A percentile compares a stretch with the other conserved stretches of the same genome.
Conservation (phyloP, 345 rosid species). For the Rubroshorea leprosula region DNA sequence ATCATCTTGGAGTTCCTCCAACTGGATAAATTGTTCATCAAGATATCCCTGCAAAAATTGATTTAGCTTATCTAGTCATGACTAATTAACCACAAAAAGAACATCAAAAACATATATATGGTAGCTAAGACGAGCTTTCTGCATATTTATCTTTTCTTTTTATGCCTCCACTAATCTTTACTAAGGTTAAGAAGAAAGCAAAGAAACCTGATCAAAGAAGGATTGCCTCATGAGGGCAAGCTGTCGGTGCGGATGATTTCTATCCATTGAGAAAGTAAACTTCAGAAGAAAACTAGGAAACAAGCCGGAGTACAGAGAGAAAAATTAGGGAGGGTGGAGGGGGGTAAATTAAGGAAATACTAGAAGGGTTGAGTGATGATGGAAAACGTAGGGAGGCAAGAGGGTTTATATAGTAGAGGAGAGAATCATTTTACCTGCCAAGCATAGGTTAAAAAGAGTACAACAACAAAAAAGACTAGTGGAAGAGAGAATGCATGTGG, state of each 20-base stretch:
- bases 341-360: too few relatives aligned
- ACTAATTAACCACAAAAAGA: too few relatives aligned
- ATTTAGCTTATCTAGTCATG: not conserved
- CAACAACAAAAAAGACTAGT: not conserved
- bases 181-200: not conserved
- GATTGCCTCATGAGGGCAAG: slow-evolving; percentile 50
- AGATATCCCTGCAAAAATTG: slow-evolving; percentile 44
- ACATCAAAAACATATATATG: too few relatives aligned
- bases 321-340: too few relatives aligned
- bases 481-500: not conserved
- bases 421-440: not conserved
- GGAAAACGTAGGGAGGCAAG: not conserved
- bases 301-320: not conserved
- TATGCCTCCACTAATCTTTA: too few relatives aligned
- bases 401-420: not conserved
- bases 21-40: slow-evolving; percentile 53
- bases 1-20: slow-evolving; percentile 63
- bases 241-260: slow-evolving; percentile 42
- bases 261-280: slow-evolving; percentile 23
- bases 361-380: not conserved
- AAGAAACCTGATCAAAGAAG: slow-evolving; percentile 58
- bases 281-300: too few relatives aligned
- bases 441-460: not conserved
- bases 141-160: too few relatives aligned
- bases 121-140: too few relatives aligned